These are phyloP conservation scores for Triangularia verruculosa DNA, from an alignment of 2,329 filamentous ascomycete genomes.

Conservation along the genomic window DNA sequence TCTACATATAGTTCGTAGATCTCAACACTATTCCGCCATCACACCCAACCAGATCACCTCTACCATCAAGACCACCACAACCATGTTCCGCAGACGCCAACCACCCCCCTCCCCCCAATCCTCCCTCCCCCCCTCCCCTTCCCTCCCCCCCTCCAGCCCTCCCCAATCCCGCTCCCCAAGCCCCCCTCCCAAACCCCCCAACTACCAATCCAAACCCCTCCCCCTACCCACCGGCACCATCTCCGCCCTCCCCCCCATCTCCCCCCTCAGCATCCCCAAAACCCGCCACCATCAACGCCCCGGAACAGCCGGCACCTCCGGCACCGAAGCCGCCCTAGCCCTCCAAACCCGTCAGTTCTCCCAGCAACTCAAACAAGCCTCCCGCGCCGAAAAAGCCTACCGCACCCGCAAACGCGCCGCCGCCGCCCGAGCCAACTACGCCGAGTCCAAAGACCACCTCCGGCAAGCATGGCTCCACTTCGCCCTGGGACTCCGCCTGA, in stretches of 20 bases:
- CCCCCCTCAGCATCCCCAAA: slow-evolving; percentile 14
- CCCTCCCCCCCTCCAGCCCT: background rate
- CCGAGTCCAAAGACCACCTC: slow-evolving; percentile 41
- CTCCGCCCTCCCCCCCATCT: background rate
- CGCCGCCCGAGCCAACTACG: slow-evolving; percentile 37
- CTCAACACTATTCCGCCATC: too few species aligned
- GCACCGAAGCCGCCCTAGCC: slow-evolving; percentile 42
- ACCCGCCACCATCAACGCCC: slow-evolving; percentile 2
- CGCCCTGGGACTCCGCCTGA: slow-evolving; percentile 33
- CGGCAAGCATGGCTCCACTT: slow-evolving; percentile 38
- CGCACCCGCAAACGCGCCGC: slow-evolving; percentile 40
- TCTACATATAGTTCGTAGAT: background rate
- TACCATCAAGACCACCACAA: background rate
- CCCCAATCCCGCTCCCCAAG: background rate
- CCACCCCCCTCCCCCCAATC: background rate
- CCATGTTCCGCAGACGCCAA: background rate
- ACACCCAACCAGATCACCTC: background rate
- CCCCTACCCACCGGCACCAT: background rate
- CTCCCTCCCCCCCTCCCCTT: background rate
- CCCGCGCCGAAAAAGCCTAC: slow-evolving; percentile 42
- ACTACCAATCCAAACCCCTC: slow-evolving; percentile 13
- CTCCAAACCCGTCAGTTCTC: slow-evolving; percentile 39
- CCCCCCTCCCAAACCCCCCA: background rate
- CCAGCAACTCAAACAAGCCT: slow-evolving; percentile 38
- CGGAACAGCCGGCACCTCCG: slow-evolving; percentile 40